phyloP scores from a whole-genome alignment of 2,329 filamentous ascomycete genomes.

The Cryphonectria parasitica region DNA sequence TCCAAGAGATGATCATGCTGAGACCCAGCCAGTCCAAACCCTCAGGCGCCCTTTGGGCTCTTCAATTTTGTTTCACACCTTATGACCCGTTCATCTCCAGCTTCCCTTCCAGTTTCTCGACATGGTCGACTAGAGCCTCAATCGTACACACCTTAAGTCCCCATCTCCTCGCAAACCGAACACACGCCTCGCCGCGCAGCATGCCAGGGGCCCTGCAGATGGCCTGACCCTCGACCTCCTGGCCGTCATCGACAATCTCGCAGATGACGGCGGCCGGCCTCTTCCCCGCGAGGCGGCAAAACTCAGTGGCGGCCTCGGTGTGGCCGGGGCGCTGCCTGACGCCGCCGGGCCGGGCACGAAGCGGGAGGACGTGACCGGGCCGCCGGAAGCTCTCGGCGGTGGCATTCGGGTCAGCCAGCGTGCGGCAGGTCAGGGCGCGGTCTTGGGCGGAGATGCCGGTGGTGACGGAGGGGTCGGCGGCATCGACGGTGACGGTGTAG shows the following conservation, averaged over 20 bases:
- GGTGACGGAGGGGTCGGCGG: conserved; percentile 70
- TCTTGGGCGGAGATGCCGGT: conserved; percentile 93
- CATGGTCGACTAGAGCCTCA: conserved; percentile 79
- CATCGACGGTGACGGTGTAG: conserved; percentile 90
- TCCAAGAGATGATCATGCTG: neutral
- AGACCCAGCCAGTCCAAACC: neutral
- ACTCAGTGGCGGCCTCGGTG: conserved; percentile 91
- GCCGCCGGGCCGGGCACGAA: conserved; percentile 78
- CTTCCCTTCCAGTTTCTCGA: conserved; percentile 76
- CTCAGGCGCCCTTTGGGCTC: neutral
- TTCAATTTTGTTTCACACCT: neutral
- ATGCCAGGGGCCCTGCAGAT: conserved; percentile 74
- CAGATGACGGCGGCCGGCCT: conserved; percentile 79
- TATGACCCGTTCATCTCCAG: conserved; percentile 48
- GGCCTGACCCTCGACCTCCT: conserved; percentile 69
- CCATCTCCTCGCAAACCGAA: conserved; percentile 86
- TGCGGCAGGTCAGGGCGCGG: conserved; percentile 78
- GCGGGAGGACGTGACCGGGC: conserved; percentile 88
- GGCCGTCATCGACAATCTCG: conserved; percentile 88
- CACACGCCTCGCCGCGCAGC: conserved; percentile 87
- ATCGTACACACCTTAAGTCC: conserved; percentile 95
- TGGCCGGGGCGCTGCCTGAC: conserved; percentile 81
- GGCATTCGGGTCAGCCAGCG: conserved; percentile 69
- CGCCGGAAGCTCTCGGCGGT: conserved; percentile 69
- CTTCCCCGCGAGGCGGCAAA: conserved; percentile 85